These are phyloP conservation scores for Yamadazyma tumulicola DNA, from an alignment of 805 yeast species.

Conservation along the genomic window DNA sequence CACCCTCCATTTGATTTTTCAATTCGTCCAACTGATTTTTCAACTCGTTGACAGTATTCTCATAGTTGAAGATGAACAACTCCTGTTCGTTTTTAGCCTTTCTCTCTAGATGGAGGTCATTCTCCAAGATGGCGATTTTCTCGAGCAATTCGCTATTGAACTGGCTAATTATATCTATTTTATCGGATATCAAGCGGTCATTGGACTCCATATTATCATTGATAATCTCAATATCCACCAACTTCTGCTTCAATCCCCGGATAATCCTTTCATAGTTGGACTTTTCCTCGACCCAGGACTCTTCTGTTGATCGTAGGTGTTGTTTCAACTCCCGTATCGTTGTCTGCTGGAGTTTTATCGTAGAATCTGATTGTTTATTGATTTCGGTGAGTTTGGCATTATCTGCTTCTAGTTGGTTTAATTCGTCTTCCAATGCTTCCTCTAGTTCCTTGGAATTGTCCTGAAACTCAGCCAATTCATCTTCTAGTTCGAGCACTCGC, in stretches of 20 bases:
- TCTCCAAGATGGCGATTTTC: conserved; percentile 39
- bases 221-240: conserved; percentile 40
- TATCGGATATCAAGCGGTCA: conserved; percentile 33
- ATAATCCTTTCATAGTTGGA: conserved; percentile 18
- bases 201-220: conserved; percentile 40
- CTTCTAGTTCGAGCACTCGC: conserved; percentile 34
- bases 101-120: conserved; percentile 32
- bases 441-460: conserved; percentile 43
- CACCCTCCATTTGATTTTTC: neutral
- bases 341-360: neutral
- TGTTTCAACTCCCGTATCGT: conserved; percentile 12
- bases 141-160: conserved; percentile 42
- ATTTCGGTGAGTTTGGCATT: conserved; percentile 17
- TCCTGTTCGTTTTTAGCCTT: conserved; percentile 21
- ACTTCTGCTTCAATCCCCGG: conserved; percentile 22
- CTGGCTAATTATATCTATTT: conserved; percentile 31
- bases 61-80: conserved; percentile 27
- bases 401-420: conserved; percentile 28
- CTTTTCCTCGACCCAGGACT: conserved; percentile 19
- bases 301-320: conserved; percentile 17
- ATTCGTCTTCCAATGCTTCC: conserved; percentile 42
- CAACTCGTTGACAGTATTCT: conserved; percentile 25
- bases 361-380: conserved; percentile 5
- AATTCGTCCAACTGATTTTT: conserved; percentile 2
- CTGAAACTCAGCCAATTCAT: conserved; percentile 39